Base-by-base conservation (phyloP, 2,329 filamentous ascomycete species). In the Colletotrichum sp. region DNA sequence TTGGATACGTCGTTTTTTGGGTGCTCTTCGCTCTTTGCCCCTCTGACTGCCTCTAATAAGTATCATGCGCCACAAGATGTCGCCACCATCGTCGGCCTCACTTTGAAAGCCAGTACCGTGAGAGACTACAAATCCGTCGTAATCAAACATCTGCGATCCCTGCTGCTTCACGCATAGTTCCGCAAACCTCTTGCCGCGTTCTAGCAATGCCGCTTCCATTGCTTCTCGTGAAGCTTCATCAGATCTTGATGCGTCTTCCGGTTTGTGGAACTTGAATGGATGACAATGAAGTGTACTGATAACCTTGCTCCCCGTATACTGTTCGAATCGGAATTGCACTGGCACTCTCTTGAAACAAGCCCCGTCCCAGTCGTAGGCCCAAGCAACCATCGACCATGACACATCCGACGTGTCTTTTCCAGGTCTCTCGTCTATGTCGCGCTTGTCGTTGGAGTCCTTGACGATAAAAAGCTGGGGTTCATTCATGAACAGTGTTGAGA, bases 361-460 rank as follows among this genome's bases (percentile, higher is more conserved):
- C 80, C 81, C 66, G 83, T 84, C 27, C 89, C 88, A 66, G 70
- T 88, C 84, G 80, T 86, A 89, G 57, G 67, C 90, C 83, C 39
- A 86, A 84, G 64, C 84, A 82, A 75, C 83, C 83, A 9, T 82
- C 77, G 25, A 89, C 77, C 1, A 80, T 75, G 81, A 89, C 84
- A 39, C 36, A 39, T 39, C 36, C 8, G 15, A 39, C 15, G 36
- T 39, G 15, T 39, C 15, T 39, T 66, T 39, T 19, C 12, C 27
- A 12, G 32, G 22, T 48, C 27, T 28, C 27, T 27, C 22, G 15
- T 60, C 15, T 28, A 27, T 19, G 22, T 16, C 3, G 22, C 15
- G 57, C 5, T 2, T 39, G 36, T 39, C 13, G 5, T 22, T 27
- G 15, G 22, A 52, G 16, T 32, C 63, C 36, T 32, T 52, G 25